Evolutionary conservation across 192 early-diverging fungal genomes (phyloP), one percentile per base, ranked within the genome.

Genomic region (Phycomyces blakesleeanus): DNA sequence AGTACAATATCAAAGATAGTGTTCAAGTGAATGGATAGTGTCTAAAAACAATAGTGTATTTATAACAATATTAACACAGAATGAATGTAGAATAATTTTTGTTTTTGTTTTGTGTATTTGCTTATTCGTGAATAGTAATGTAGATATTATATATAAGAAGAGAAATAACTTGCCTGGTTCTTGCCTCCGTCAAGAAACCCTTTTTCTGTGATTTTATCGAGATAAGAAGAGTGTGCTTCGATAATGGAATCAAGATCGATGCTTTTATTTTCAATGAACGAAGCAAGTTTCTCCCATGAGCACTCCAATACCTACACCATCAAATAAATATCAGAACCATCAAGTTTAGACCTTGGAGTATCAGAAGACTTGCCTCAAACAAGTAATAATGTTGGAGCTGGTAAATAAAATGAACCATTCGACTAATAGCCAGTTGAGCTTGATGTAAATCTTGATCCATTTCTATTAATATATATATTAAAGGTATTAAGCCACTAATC

Each of bases 331-430:
- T 40, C 25, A 40, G 7, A 2, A 55, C 5, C 21, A 1, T 6
- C 8, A 15, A 41, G 8, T n/a, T 9, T 40, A 40, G 18, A 1
- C 12, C 7, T 5, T 0, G 1, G 22, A 1, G 25, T 5, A 22
- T 39, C 3, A 1, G 25, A 24, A 58, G 21, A 56, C 53, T 69
- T 51, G 92, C 91, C 73, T 97, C 95, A 74, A 96, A 95, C 44
- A 91, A 77, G 26, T 93, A 87, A 69, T 93, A 97, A 71, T 94
- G 91, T 73, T 97, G 94, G 51, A 98, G 76, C 69, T 98, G 95
- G 64, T 90, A 83, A 44, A 94, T 83, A 74, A 95, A 97, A 74
- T 98, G 96, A 49, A 91, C 86, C 96, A 98, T 98, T 72, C 95
- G 85, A 16, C 80, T 81, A 68, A 88, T 84, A 12, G 84, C 78